Base-by-base conservation (phyloP, 192 early-diverging fungal genomes). In the Paraglomus occultum region DNA sequence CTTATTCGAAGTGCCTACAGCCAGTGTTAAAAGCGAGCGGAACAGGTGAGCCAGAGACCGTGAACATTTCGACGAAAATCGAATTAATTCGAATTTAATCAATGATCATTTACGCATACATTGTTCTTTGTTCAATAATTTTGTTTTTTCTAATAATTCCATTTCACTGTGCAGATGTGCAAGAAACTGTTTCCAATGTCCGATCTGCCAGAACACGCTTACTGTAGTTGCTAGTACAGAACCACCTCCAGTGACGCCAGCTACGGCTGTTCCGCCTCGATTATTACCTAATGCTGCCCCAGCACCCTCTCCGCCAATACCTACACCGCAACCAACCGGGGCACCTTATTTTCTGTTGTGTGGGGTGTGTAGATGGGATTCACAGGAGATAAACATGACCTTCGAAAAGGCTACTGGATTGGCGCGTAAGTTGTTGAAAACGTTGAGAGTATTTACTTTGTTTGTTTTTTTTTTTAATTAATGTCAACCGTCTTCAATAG, bases 391-490 rank as follows among this genome's bases (percentile, higher is more conserved):
- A 70, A 89, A 87, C n/a, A 84, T 95, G 84, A 85, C 87, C 42
- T 99, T 99, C 85, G 94, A 94, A 68, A 90, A 94, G 60, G 88
- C 95, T 2, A 97, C 94, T 6, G 94, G 97, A 15, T 84, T 97
- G 42, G 91, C 92, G 12, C 75, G 91, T 91, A 85, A 73, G 31
- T 39, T 42, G 66, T 40, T 39, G 31, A 51, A 45, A 15, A 51
- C 14, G 17, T 52, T 53, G 12, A 67, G 51, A 6, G 48, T 9
- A 74, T 67, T 20, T 15, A 59, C 31, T 59, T 43, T 43, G 67
- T 8, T 67, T 51, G 64, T 61, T 63, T n/a, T 52, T 66, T 44
- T 14, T 51, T 14, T 67, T 44, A 44, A 20, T 51, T 63, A 12
- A 42, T 20, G n/a, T 43, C 7, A 38, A 6, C 22, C 47, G 20